Percentiles rank a stretch among this genome's conserved stretches.
These are phyloP conservation scores for Ogataea methylovora DNA, from an alignment of 805 yeast species.

Conservation along the genomic window DNA sequence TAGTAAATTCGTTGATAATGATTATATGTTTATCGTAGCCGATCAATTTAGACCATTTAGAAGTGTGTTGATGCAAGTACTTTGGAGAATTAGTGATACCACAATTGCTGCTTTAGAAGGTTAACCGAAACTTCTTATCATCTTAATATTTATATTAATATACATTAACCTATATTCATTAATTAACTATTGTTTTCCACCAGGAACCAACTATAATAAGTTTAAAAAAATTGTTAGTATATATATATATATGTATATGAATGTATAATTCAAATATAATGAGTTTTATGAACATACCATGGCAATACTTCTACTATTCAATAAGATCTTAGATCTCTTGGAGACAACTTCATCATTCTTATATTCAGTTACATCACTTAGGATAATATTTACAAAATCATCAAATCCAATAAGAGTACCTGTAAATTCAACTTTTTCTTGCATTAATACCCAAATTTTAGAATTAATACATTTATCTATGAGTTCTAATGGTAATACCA, in stretches of 20 bases:
- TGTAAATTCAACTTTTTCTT: constrained; percentile 63
- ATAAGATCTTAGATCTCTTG: constrained; percentile 50
- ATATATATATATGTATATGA: neutral
- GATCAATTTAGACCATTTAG: constrained; percentile 58
- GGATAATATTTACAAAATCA: constrained; percentile 87
- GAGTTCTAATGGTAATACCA: constrained; percentile 67
- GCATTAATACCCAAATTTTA: constrained; percentile 64
- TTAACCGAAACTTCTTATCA: too few species aligned
- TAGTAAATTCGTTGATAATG: constrained; percentile 39
- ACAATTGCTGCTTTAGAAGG: constrained; percentile 38
- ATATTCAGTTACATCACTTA: constrained; percentile 70
- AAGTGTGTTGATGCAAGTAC: constrained; percentile 56
- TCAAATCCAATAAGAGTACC: constrained; percentile 91
- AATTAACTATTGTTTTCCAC: constrained; percentile 26
- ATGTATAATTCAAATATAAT: neutral
- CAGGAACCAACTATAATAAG: constrained; percentile 31
- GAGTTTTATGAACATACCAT: constrained; percentile 35
- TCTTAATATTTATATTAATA: too few species aligned
- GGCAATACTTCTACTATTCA: constrained; percentile 67
- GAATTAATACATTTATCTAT: constrained; percentile 85
- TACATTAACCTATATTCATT: too few species aligned
- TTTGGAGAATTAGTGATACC: constrained; percentile 68
- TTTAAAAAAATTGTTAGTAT: neutral
- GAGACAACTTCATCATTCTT: constrained; percentile 36
- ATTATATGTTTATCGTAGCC: constrained; percentile 47